Evolutionary conservation across 345 rosid species (phyloP), one percentile per base, ranked within the genome.

Genomic region (Hypericum perforatum): DNA sequence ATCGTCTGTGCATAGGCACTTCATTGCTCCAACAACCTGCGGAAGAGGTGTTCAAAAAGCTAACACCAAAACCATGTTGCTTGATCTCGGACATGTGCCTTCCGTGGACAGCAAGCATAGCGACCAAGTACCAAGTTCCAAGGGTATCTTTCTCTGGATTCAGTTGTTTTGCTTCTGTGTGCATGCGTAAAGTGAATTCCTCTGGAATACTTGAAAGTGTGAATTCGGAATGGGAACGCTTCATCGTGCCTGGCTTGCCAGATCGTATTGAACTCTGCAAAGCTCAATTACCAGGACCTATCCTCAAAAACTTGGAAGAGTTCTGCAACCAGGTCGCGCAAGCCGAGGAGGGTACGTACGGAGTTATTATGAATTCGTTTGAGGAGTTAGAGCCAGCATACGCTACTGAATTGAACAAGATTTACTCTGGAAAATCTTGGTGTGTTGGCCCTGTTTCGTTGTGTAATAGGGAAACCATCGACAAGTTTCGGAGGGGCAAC

Each of bases 391-490:
- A 60, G 36, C 32, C 13, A 6, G 8, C 7, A 15, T 60, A 50
- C 42, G 36, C 43, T 6, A 11, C 41, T 11, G 41, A 11, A 37
- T 60, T 14, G 12, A 32, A 38, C 14, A 42, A 41, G 47, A 8
- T 13, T 6, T 41, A 8, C 16, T 41, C 41, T n/a, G 56, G 37
- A 1, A 43, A 51, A 13, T 41, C 50, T 8, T 60, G 63, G 63
- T 60, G 56, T n/a, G 37, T 60, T 13, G 63, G 63, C 11, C 63
- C 63, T 0, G 56, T 60, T 10, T 60, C 56, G 2, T 44, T 41
- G 12, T 41, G 47, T 43, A 60, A 60, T 56, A 41, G 42, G 9
- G 47, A 49, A 7, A 14, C 5, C 13, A n/a, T 49, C 5, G 56
- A 50, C 11, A 49, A 51, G 56, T 13, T 37, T 32, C 29, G 50